phyloP scores from a whole-genome alignment of 495 filamentous ascomycete species.

The Parathielavia hyrcaniae region DNA sequence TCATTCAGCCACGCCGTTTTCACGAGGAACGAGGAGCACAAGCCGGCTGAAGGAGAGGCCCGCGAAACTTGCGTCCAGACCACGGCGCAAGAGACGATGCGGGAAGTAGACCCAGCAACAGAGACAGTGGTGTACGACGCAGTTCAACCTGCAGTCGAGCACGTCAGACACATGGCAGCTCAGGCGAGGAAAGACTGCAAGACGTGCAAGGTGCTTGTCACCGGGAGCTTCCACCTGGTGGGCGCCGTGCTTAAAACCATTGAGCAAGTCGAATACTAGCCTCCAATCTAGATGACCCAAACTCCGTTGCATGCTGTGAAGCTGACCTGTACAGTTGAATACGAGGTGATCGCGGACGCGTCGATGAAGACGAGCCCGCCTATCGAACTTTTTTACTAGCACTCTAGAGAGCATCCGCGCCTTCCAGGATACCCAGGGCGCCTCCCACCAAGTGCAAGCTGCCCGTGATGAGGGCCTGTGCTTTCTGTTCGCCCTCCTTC shows the following conservation, averaged over 20 bases:
- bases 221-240: constrained; percentile 85
- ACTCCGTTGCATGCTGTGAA: constrained; percentile 16
- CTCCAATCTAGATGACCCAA: constrained; percentile 7
- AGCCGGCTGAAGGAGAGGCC: constrained; percentile 15
- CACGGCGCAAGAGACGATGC: constrained; percentile 28
- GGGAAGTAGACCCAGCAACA: constrained; percentile 12
- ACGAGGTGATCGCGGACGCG: constrained; percentile 7
- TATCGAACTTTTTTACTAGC: background rate
- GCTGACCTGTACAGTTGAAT: constrained; percentile 21
- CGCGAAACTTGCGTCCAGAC: constrained; percentile 36
- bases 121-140: constrained; percentile 23
- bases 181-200: constrained; percentile 16
- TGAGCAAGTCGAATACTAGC: constrained; percentile 42
- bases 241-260: constrained; percentile 73
- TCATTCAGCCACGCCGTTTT: constrained; percentile 38
- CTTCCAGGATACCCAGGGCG: constrained; percentile 47
- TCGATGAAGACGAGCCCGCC: constrained; percentile 19
- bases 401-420: constrained; percentile 37
- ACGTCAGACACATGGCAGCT: constrained; percentile 19
- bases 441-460: constrained; percentile 58
- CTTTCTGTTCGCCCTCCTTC: constrained; percentile 26
- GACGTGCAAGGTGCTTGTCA: constrained; percentile 48
- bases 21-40: constrained; percentile 38
- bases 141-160: constrained; percentile 29
- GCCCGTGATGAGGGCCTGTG: constrained; percentile 53